Base-by-base conservation (phyloP, 2,329 filamentous ascomycete genomes). In the Pyricularia pennisetigena region DNA sequence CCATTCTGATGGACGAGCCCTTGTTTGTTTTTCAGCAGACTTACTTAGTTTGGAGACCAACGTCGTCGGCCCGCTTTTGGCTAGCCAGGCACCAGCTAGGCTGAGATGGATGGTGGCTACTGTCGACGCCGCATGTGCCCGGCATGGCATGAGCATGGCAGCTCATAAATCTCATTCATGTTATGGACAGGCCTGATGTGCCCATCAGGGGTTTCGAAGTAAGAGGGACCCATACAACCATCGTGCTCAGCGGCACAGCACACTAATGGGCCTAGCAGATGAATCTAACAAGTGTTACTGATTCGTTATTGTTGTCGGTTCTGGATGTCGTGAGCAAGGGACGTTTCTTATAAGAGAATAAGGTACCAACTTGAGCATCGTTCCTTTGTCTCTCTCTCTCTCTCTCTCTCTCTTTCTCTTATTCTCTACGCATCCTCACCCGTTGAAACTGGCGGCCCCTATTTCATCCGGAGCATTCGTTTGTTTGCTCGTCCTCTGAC, bases 401-500 rank as follows among this genome's bases (percentile, higher is more conserved):
- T 0, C 28, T 41, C 28, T 24, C 30, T 32, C 12, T 3, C 65
- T 32, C 41, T 3, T 54, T 29, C 41, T 26, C 28, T 32, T 23
- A 6, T 12, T 32, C n/a, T 41, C 30, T 35, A 49, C 66, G 49
- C 65, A n/a, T 35, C 28, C 23, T 67, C 66, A 62, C 3, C n/a
- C 29, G 26, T 32, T 28, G 16, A 49, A 35, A 7, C 20, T 29
- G 28, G 57, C 66, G 57, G 16, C 49, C 65, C 28, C 59, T 28
- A 14, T 29, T 14, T 66, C 28, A 20, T 26, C 67, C 65, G 73
- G 74, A 77, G 73, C 75, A 72, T 74, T 70, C 67, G 20, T n/a
- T 71, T 73, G 32, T 29, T 73, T 74, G 77, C 77, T 80, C 76
- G 74, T 77, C 75, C 75, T 74, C 73, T 76, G 81, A 80, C 80